Evolutionary conservation across 768 basidiomycete species (phyloP), one percentile per base, ranked within the genome.

Genomic region (Mrakia gelida): DNA sequence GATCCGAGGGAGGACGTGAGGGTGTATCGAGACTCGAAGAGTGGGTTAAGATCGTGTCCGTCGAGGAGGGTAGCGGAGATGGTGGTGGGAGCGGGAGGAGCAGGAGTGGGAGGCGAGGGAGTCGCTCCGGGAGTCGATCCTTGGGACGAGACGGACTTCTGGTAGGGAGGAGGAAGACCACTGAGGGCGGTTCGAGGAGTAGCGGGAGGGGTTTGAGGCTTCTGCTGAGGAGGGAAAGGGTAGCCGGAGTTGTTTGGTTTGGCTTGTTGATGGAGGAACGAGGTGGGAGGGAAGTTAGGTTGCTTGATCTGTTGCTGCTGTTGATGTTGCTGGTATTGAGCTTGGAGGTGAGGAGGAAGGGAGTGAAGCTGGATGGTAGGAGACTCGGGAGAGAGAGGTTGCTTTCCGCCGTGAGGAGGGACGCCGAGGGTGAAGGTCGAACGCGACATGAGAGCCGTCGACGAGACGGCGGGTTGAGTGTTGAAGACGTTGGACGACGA

Each of bases 1-100:
- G 90, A 90, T 61, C 95, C 95, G 34, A 98, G 84, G 65, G 85
- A 85, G 32, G 85, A 84, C 23, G 80, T 76, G 59, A 86, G 80
- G 10, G 78, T 71, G 80, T 85, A 86, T 34, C 81, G 76, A 38
- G 80, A 68, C 2, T 74, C 75, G 79, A 86, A 85, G 28, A 80
- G 78, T 0, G 81, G 80, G 71, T 83, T 81, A 2, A 84, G 76
- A 10, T 43, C 54, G 52, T 82, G 81, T 28, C 62, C 77, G 45
- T 80, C 71, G 32, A 77, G 68, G 34, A 84, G 75, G 30, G 81
- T 72, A 23, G 80, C 79, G 2, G 81, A 81, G 41, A 76, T 54
- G 23, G 54, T 59, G 16, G 72, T 38, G 30, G 68, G 56, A 32
- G 9, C 11, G 28, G 34, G 45, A 18, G 49, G 49, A 18, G 75